These are phyloP conservation scores for Limnanthes douglasii DNA, from an alignment of 345 rosid genomes.

Conservation along the genomic window DNA sequence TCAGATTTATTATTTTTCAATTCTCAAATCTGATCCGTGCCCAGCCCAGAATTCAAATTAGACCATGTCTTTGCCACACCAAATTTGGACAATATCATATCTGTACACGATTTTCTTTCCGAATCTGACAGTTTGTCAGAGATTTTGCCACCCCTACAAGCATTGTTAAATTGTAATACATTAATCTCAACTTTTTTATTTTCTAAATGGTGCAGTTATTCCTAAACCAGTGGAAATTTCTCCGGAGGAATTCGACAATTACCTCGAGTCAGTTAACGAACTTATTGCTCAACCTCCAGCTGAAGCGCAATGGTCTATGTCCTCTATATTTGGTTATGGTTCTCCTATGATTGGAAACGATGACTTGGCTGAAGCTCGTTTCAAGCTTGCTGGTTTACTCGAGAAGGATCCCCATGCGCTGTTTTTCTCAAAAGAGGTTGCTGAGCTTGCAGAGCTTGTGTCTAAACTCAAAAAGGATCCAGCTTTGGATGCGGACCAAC, in stretches of 20 bases:
- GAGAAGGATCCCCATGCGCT: conserved; percentile 35
- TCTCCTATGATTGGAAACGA: conserved; percentile 17
- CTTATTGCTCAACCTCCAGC: conserved; percentile 33
- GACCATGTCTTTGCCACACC: too few relatives aligned
- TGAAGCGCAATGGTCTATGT: conserved; percentile 9
- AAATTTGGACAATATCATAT: too few relatives aligned
- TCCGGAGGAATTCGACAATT: conserved; percentile 13
- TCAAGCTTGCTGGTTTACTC: conserved; percentile 36
- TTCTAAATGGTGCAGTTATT: too few relatives aligned
- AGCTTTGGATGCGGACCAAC: conserved; percentile 36
- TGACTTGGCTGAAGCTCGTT: conserved; percentile 42
- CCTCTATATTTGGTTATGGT: conserved; percentile 4
- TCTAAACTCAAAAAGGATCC: conserved; percentile 47
- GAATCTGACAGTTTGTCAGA: too few relatives aligned
- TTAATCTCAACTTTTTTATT: too few relatives aligned
- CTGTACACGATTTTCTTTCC: too few relatives aligned
- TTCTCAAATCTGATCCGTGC: too few relatives aligned
- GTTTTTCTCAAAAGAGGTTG: conserved; percentile 25
- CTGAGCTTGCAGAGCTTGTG: conserved; percentile 31
- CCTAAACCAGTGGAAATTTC: too few relatives aligned
- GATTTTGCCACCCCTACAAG: too few relatives aligned
- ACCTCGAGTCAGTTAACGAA: conserved; percentile 41
- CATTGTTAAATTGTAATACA: too few relatives aligned
- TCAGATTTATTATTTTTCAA: too few relatives aligned
- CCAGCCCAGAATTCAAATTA: too few relatives aligned